Evolutionary conservation across 305 asterid genomes (phyloP), one percentile per base, ranked within the genome.

Genomic region (Lippia alba): DNA sequence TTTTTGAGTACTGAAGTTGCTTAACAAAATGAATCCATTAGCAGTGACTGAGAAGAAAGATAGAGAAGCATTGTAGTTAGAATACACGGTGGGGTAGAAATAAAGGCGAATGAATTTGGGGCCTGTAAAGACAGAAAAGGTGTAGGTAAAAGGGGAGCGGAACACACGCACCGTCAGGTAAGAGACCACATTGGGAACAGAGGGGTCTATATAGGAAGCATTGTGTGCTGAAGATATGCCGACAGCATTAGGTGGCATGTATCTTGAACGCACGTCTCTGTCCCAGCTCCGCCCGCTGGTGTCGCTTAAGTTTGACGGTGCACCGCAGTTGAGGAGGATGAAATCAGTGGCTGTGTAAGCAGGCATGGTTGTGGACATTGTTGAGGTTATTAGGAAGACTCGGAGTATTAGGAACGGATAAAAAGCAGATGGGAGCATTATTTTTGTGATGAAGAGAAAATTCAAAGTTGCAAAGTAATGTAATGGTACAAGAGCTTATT

Each of bases 301-400:
- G 24, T 62, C 73, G 20, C 34, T 44, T 5, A 4, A 0, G 19
- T 20, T 72, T 5, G 79, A 14, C 1, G 81, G 8, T 0, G 79
- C 70, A n/a, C 88, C 94, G 49, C 91, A 88, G 76, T 63, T 68
- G 67, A 88, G 84, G 80, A 84, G 85, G 73, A 86, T 70, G 41
- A 67, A 34, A 2, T 80, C 87, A 6, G 81, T 74, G 30, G 30
- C 30, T 24, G 30, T 24, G 30, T 24, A 24, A 24, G 30, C 30
- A 24, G 30, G 30, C 3, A 24, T 24, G 32, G 84, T 74, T 6
- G 20, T 66, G 80, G 78, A 71, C 3, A 8, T 9, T 63, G 17
- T 36, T 36, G 41, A 8, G 41, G 9, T 4, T 36, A 5, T 36
- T 36, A 8, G 46, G 61, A 20, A n/a, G 62, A 0, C 15, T 9